Percentiles rank a stretch among this genome's conserved stretches.
Conservation (phyloP, 805 yeast genomes). For the Metschnikowia lunata region DNA sequence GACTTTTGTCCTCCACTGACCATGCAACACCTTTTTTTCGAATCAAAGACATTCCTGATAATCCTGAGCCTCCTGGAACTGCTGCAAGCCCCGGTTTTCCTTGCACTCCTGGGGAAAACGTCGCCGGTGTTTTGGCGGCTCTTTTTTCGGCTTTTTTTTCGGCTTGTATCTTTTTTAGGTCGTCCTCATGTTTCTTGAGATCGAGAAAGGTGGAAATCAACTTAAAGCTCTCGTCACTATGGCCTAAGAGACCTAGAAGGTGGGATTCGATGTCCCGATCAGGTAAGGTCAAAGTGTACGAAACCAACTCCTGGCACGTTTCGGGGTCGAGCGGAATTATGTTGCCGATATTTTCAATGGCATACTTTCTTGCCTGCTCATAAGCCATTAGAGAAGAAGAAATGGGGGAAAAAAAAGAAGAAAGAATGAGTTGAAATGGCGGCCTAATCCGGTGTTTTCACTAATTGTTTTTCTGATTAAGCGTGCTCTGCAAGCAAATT, state of each 20-base stretch:
- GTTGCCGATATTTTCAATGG: conserved; percentile 24
- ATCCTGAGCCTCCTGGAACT: neutral
- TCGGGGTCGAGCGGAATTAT: conserved; percentile 58
- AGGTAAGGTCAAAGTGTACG: conserved; percentile 45
- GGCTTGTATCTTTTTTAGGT: conserved; percentile 6
- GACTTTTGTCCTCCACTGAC: conserved; percentile 4
- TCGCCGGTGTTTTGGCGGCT: neutral
- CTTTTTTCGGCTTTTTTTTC: conserved; percentile 2
- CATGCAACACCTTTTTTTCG: conserved; percentile 1
- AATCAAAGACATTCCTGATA: neutral
- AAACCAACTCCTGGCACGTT: conserved; percentile 50
- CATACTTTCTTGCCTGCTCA: conserved; percentile 24
- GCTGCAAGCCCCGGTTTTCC: no score
- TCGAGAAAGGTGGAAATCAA: conserved; percentile 44
- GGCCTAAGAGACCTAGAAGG: conserved; percentile 54
- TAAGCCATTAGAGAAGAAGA: conserved; percentile 11
- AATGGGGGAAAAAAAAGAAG: neutral
- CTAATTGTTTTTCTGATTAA: neutral
- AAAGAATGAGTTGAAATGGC: neutral
- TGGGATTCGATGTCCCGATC: conserved; percentile 49
- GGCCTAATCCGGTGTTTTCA: neutral
- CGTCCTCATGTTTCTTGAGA: conserved; percentile 31
- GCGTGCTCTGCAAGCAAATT: neutral
- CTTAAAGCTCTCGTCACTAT: conserved; percentile 47
- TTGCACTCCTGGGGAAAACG: no score